A percentile compares a stretch with the other conserved stretches of the same genome.
phyloP scores from a whole-genome alignment of 345 rosid genomes.

The Dimocarpus longan region DNA sequence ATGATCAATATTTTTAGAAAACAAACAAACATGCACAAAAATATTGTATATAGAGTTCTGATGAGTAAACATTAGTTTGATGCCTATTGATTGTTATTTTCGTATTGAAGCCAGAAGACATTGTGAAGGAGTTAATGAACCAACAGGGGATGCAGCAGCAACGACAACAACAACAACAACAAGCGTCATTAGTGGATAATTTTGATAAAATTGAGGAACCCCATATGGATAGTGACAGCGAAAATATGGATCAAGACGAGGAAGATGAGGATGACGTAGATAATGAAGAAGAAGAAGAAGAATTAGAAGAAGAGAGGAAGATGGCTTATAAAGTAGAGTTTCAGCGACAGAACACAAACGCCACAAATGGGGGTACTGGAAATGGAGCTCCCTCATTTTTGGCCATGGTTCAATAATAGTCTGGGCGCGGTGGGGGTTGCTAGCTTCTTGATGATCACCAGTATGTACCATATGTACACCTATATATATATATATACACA shows the following conservation, averaged over 20 bases:
- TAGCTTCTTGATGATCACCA: not conserved
- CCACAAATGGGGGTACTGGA: slow-evolving; percentile 54
- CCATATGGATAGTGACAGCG: slow-evolving; percentile 29
- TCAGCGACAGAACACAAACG: slow-evolving; percentile 43
- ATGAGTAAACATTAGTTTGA: not conserved
- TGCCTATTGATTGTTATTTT: slow-evolving; percentile 41
- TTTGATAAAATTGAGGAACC: slow-evolving; percentile 48
- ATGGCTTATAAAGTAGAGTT: slow-evolving; percentile 59
- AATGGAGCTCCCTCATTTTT: slow-evolving; percentile 57
- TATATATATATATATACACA: not conserved
- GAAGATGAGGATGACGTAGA: slow-evolving; percentile 40
- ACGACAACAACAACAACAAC: slow-evolving; percentile 18
- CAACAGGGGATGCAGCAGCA: slow-evolving; percentile 38
- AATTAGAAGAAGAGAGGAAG: slow-evolving; percentile 49
- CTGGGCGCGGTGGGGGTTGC: slow-evolving; percentile 9
- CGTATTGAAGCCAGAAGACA: slow-evolving; percentile 83
- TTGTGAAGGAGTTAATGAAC: slow-evolving; percentile 60
- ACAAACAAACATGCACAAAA: too few relatives aligned
- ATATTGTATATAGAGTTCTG: not conserved
- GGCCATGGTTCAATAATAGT: slow-evolving; percentile 57
- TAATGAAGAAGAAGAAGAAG: slow-evolving; percentile 45
- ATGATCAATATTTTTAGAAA: not conserved
- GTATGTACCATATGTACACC: slow-evolving; percentile 40
- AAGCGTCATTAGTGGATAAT: slow-evolving; percentile 44
- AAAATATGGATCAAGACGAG: slow-evolving; percentile 29